Conservation (phyloP, 352 stramenopile genomes). For the Phytophthora cryptogea region DNA sequence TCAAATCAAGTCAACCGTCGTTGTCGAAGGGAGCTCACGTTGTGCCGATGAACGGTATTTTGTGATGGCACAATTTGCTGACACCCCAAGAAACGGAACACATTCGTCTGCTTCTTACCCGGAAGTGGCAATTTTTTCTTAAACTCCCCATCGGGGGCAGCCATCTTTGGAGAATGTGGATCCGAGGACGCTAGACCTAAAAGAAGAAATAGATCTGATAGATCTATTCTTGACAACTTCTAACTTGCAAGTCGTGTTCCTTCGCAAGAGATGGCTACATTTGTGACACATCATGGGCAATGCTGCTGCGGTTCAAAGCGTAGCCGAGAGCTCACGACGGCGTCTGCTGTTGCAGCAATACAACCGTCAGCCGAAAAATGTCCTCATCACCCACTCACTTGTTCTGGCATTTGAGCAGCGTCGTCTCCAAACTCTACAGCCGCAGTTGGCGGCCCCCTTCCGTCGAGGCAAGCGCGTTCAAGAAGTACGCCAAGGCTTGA, state of each 20-base stretch:
- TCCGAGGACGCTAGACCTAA: neutral
- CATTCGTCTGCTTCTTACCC: conserved; percentile 51
- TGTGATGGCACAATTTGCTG: conserved; percentile 79
- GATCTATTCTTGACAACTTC: conserved; percentile 19
- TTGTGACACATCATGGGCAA: conserved; percentile 40
- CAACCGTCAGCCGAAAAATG: conserved; percentile 28
- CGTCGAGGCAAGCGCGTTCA: conserved; percentile 1
- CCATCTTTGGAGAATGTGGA: neutral
- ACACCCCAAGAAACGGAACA: conserved; percentile 84
- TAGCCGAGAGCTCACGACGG: conserved; percentile 39
- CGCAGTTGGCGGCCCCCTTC: neutral
- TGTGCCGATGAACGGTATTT: conserved; percentile 68
- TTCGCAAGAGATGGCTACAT: conserved; percentile 13
- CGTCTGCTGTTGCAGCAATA: conserved; percentile 43
- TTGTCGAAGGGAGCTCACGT: conserved; percentile 76
- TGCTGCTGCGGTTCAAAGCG: conserved; percentile 35
- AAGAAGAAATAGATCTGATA: neutral
- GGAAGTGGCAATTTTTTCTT: conserved; percentile 76
- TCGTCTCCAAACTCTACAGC: conserved; percentile 17
- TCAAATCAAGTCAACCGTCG: conserved; percentile 39
- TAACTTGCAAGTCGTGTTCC: conserved; percentile 9
- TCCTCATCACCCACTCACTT: conserved; percentile 32
- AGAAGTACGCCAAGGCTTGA: neutral
- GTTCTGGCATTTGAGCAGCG: conserved; percentile 35
- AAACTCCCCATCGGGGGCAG: conserved; percentile 34